Evolutionary conservation across 345 rosid genomes (phyloP), one percentile per base, ranked within the genome.

Genomic region (Passiflora organensis): DNA sequence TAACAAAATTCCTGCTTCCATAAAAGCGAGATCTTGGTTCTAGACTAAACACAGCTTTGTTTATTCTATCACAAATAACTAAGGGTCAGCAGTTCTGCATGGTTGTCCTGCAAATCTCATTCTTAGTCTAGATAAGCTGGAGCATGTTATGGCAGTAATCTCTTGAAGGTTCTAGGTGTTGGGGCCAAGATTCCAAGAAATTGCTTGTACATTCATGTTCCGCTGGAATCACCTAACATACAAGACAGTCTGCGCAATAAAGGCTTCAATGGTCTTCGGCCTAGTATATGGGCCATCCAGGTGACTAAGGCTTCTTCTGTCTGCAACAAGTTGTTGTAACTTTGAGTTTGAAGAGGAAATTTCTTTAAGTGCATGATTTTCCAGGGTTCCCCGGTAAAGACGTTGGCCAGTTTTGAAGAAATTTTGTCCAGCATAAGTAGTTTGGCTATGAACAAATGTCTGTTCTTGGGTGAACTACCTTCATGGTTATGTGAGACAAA

Each of bases 261-360:
- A 65, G 95, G 96, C 62, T 88, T 91, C 65, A 76, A 71, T 13
- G 98, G 89, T 28, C 81, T 70, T 32, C 79, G 69, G 15, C 90
- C 91, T 42, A 88, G 96, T 58, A 69, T 82, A 64, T 91, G 95
- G 94, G 85, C 76, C 66, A 75, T 88, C 57, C 98, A 91, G 96
- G 96, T 90, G 60, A 69, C 51, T 32, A 32, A 57, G 48, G 51
- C 43, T 39, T 47, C 56, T 23, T 17, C 24, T 56, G 0, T 23
- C 8, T 57, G 24, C 37, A 1, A 10, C 43, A 10, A 34, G 56
- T 25, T 19, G 10, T 58, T 32, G 13, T 49, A 28, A 50, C 39
- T 66, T 44, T 17, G 32, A 59, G 43, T 8, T 57, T 16, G n/a
- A 5, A 20, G 41, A 64, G 51, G 51, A 50, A 45, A 50, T 53